Conservation (phyloP, 371 early-diverging fungal genomes). For the Apophysomyces ossiformis region DNA sequence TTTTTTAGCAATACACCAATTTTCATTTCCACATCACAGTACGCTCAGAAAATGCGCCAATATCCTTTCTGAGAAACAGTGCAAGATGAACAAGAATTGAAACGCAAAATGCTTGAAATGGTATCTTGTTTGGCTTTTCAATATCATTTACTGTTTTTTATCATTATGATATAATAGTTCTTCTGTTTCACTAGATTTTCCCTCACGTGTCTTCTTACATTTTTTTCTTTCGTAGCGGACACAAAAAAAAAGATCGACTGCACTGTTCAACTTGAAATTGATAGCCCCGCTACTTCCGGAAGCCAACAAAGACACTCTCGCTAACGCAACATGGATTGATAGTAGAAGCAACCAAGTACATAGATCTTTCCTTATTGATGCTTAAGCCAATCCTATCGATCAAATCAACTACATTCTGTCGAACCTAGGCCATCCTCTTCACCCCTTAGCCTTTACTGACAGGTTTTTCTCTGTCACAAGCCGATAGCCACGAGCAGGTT, state of each 20-base stretch:
- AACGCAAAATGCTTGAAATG: too few species aligned
- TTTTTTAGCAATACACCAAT: too few species aligned
- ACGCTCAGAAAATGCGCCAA: too few species aligned
- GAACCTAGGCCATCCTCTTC: neutral
- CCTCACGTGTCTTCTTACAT: neutral
- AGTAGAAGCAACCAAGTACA: neutral
- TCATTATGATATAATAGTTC: too few species aligned
- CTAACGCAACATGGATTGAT: neutral
- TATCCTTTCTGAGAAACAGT: too few species aligned
- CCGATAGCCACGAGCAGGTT: slow-evolving; percentile 6
- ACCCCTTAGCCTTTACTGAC: slow-evolving; percentile 2
- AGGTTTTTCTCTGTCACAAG: slow-evolving; percentile 9
- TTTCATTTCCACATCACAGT: too few species aligned
- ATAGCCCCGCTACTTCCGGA: neutral
- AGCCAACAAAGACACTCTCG: neutral
- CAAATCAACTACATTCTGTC: neutral
- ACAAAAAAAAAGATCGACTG: neutral
- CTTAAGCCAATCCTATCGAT: neutral
- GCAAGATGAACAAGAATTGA: too few species aligned
- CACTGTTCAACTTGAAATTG: neutral
- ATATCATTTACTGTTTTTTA: too few species aligned
- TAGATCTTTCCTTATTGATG: neutral
- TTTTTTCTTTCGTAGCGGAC: neutral
- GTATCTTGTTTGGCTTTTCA: too few species aligned
- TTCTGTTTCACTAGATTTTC: too few species aligned